A percentile compares a stretch with the other conserved stretches of the same genome.
phyloP scores from a whole-genome alignment of 2,329 filamentous ascomycete genomes.

The Neonectria punicea region DNA sequence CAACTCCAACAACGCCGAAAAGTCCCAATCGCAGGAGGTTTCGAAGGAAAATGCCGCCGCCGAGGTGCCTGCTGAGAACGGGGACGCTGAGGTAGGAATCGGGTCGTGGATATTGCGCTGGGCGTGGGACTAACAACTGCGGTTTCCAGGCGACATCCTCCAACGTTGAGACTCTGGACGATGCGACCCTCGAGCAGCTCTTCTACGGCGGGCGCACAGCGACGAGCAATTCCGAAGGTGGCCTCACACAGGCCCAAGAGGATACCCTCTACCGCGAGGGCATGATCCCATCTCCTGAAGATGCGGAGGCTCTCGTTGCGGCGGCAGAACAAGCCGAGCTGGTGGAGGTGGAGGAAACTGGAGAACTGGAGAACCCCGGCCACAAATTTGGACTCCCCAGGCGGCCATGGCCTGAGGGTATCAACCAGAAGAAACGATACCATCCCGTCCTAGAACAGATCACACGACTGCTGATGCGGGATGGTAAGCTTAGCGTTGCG shows the following conservation, averaged over 20 bases:
- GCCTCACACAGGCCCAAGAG: conserved; percentile 56
- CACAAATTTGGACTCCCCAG: conserved; percentile 82
- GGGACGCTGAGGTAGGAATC: conserved; percentile 39
- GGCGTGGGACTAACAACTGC: conserved; percentile 30
- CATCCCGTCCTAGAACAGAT: conserved; percentile 87
- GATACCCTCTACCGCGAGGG: conserved; percentile 56
- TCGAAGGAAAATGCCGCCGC: conserved; percentile 7
- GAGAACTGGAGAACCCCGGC: conserved; percentile 57
- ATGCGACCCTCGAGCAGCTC: conserved; percentile 50
- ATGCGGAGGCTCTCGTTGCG: conserved; percentile 47
- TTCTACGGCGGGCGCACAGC: conserved; percentile 49
- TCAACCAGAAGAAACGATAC: conserved; percentile 82
- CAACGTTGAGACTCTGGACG: conserved; percentile 44
- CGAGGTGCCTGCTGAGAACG: conserved; percentile 18
- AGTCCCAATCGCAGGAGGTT: conserved; percentile 17
- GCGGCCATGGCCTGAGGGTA: conserved; percentile 69
- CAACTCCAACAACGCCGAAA: conserved; percentile 26
- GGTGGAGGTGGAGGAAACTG: conserved; percentile 26
- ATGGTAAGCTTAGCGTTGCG: conserved; percentile 91
- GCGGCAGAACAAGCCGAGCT: conserved; percentile 34
- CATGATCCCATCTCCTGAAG: conserved; percentile 50
- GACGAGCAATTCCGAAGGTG: conserved; percentile 45
- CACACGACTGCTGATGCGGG: conserved; percentile 88
- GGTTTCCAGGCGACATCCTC: conserved; percentile 26
- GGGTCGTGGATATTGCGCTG: conserved; percentile 15